Evolutionary conservation across 805 yeast genomes (phyloP).

Genomic region (Candida namnaoensis): DNA sequence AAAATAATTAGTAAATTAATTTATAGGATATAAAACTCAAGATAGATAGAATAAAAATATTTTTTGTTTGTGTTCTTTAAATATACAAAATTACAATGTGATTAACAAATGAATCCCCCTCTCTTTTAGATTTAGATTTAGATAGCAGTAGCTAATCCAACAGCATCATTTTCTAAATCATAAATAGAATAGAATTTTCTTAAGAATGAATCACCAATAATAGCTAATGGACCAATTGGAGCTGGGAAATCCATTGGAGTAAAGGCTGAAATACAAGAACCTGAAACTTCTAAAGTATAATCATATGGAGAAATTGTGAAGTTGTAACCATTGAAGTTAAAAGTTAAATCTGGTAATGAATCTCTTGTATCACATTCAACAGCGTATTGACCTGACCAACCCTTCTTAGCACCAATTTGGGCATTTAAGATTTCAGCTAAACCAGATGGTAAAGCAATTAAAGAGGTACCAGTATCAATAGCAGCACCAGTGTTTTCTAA

Average conservation of each 20-base stretch:
- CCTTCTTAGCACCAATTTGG: constrained; percentile 94
- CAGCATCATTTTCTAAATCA: constrained; percentile 85
- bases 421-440: constrained; percentile 92
- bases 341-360: constrained; percentile 82
- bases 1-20: too few relatives aligned
- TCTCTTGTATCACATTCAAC: constrained; percentile 86
- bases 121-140: constrained; percentile 16
- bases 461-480: constrained; percentile 96
- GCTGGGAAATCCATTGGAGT: constrained; percentile 97
- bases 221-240: constrained; percentile 94
- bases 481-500: constrained; percentile 88
- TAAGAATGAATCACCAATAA: constrained; percentile 95
- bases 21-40: too few relatives aligned
- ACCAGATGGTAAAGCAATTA: constrained; percentile 90
- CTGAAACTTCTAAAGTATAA: constrained; percentile 89
- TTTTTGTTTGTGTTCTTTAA: too few relatives aligned
- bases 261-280: constrained; percentile 93
- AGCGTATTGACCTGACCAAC: constrained; percentile 96
- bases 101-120: too few relatives aligned
- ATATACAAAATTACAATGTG: too few relatives aligned
- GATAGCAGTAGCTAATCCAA: constrained; percentile 82
- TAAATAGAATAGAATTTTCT: constrained; percentile 92
- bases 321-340: constrained; percentile 83
- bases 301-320: constrained; percentile 86
- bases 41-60: too few relatives aligned